A percentile compares a stretch with the other conserved stretches of the same genome.
These are phyloP conservation scores for Ustilago vetiveriae DNA, from an alignment of 1,284 basidiomycete genomes.

Conservation along the genomic window DNA sequence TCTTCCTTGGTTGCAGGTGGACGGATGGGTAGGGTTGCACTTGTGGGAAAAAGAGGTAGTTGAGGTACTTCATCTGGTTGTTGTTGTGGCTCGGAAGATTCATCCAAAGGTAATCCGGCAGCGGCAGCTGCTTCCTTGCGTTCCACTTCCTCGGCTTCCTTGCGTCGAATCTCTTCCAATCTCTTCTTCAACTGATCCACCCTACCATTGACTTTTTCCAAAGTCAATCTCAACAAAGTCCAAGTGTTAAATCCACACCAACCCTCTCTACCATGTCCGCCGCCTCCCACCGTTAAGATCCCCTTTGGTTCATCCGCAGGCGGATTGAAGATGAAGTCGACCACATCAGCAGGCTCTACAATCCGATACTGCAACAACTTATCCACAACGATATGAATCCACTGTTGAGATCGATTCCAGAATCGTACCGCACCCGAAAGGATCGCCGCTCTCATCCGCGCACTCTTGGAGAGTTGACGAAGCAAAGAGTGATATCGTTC, in stretches of 20 bases:
- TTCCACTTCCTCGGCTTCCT: slow-evolving; percentile 48
- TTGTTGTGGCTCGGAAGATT: slow-evolving; percentile 15
- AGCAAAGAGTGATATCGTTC: slow-evolving; percentile 91
- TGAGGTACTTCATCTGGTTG: slow-evolving; percentile 1
- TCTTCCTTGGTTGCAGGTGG: slow-evolving; percentile 12
- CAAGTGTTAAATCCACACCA: slow-evolving; percentile 63
- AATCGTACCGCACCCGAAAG: slow-evolving; percentile 77
- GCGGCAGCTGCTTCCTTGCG: slow-evolving; percentile 45
- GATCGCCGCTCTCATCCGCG: slow-evolving; percentile 71
- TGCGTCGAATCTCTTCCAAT: slow-evolving; percentile 44
- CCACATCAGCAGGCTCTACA: slow-evolving; percentile 90
- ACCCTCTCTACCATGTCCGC: slow-evolving; percentile 37
- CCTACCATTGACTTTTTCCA: slow-evolving; percentile 66
- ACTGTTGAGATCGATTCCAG: slow-evolving; percentile 74
- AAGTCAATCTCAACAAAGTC: slow-evolving; percentile 54
- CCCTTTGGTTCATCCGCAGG: slow-evolving; percentile 21
- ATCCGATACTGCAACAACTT: slow-evolving; percentile 99
- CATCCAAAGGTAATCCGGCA: slow-evolving; percentile 34
- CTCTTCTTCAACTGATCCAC: slow-evolving; percentile 61
- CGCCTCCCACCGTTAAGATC: not conserved
- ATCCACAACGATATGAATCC: slow-evolving; percentile 80
- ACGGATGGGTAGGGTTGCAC: slow-evolving; percentile 28
- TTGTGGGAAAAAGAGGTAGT: slow-evolving; percentile 49
- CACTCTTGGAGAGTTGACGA: slow-evolving; percentile 75
- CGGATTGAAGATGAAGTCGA: slow-evolving; percentile 80